phyloP scores from a whole-genome alignment of 2,329 filamentous ascomycete genomes.

The Alternaria brassicicola region DNA sequence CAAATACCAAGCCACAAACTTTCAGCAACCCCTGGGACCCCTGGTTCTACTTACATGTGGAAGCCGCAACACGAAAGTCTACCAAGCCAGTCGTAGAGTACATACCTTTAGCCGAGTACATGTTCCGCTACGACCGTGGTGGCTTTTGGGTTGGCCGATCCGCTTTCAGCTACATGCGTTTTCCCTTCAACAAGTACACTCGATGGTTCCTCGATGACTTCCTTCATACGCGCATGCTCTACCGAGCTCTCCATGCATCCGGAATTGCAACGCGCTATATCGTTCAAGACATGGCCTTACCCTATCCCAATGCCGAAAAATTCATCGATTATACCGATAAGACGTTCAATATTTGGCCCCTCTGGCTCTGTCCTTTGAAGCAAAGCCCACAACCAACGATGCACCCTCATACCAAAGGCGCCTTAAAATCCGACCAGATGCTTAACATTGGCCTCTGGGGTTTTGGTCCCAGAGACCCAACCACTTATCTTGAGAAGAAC shows the following conservation, averaged over 20 bases:
- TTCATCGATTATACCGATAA: constrained; percentile 54
- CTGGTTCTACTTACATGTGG: constrained; percentile 60
- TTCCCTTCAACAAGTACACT: constrained; percentile 68
- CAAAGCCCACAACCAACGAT: constrained; percentile 42
- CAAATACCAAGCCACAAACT: constrained; percentile 36
- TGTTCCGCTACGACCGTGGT: constrained; percentile 74
- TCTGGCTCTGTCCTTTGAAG: constrained; percentile 57
- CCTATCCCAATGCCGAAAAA: constrained; percentile 50
- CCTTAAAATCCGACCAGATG: constrained; percentile 45
- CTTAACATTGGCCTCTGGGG: constrained; percentile 76
- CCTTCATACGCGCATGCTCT: constrained; percentile 68
- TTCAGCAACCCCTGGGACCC: constrained; percentile 55
- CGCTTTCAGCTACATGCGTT: constrained; percentile 68
- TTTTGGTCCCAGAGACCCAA: constrained; percentile 60
- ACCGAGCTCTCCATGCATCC: constrained; percentile 68
- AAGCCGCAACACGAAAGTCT: constrained; percentile 47
- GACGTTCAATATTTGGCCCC: constrained; percentile 52
- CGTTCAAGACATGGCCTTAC: constrained; percentile 66
- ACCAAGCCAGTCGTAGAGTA: constrained; percentile 56
- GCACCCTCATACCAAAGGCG: constrained; percentile 43
- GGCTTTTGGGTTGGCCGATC: constrained; percentile 71
- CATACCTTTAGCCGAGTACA: constrained; percentile 68
- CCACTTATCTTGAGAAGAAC: constrained; percentile 60
- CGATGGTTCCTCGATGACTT: constrained; percentile 67
- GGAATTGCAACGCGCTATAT: constrained; percentile 66